Base-by-base conservation (phyloP, 202 grass and related monocot genomes). In the Carex arenaria region DNA sequence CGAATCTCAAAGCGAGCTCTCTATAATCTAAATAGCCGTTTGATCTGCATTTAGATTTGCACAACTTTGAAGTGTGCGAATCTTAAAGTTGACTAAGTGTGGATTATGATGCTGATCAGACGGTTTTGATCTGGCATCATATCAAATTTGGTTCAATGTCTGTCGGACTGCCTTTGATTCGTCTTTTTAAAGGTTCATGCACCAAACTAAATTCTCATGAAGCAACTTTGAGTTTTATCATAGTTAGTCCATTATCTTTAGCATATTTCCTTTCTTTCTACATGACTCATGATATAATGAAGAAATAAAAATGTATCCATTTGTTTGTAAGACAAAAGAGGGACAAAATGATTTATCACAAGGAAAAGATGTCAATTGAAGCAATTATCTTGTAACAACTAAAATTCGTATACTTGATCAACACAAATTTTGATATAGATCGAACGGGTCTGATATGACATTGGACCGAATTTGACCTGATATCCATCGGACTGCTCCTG, bases 311-410 rank as follows among this genome's bases (percentile, higher is more conserved):
- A 76, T 75, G 49, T 15, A 55, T 55, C 11, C 47, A 54, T 75
- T 75, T 18, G 51, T n/a, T 77, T 56, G 72, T 57, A 34, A 77
- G 72, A 77, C 26, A 77, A 76, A 76, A 20, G 26, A 77, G 72
- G 52, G 72, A 77, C 72, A 32, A 5, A 77, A 57, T 77, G 72
- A 57, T 6, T 36, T 36, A 26, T 56, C 51, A n/a, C 12, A 57
- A 53, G 28, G 47, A 77, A 76, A 76, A 54, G 14, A 32, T 76
- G 26, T 6, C 47, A 56, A 23, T 32, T 34, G 51, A 55, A 56
- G 14, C 72, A 76, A 76, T 76, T 32, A 34, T 76, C 12, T n/a
- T 32, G 22, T 34, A 56, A 34, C 72, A 76, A 43, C 40, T 43
- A 43, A 43, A 8, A 43, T 43, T 43, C 8, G 7, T 43, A 7